Evolutionary conservation across 805 yeast genomes (phyloP).

Genomic region (Zygosaccharomyces pseudorouxii): DNA sequence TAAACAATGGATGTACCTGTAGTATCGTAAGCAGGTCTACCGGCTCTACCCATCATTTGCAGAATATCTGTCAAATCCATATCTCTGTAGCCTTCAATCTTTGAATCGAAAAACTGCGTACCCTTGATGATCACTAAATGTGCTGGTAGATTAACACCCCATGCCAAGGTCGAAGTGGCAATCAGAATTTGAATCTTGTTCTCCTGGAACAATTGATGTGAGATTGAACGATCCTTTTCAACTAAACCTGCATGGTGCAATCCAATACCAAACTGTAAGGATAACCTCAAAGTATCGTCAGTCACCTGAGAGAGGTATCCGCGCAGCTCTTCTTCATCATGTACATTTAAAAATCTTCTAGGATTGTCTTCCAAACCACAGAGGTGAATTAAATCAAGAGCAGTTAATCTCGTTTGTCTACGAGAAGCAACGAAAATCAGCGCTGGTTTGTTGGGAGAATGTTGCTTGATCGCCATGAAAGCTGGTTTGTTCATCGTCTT

Average conservation of each 20-base stretch:
- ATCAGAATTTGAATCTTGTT: constrained; percentile 87
- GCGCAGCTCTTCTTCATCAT: constrained; percentile 69
- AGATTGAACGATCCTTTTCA: constrained; percentile 79
- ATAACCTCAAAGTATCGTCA: constrained; percentile 74
- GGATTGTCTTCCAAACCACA: constrained; percentile 58
- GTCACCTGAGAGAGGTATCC: constrained; percentile 82
- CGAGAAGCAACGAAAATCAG: constrained; percentile 96
- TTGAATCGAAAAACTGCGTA: constrained; percentile 90
- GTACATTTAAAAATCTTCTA: constrained; percentile 63
- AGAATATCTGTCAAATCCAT: constrained; percentile 92
- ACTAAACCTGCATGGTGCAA: constrained; percentile 97
- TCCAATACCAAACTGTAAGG: constrained; percentile 80
- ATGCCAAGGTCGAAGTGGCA: constrained; percentile 96
- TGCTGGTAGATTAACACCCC: constrained; percentile 99
- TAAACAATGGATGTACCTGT: constrained; percentile 90
- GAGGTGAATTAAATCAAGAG: constrained; percentile 64
- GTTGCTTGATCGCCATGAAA: constrained; percentile 86
- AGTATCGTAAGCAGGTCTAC: constrained; percentile 93
- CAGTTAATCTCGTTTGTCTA: constrained; percentile 85
- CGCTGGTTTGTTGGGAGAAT: constrained; percentile 88
- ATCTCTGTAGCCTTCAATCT: constrained; percentile 90
- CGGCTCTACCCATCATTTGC: constrained; percentile 99
- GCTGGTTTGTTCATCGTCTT: constrained; percentile 73
- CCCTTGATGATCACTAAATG: constrained; percentile 97
- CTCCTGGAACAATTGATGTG: constrained; percentile 76